phyloP scores from a whole-genome alignment of 768 basidiomycete genomes.

The Lactarius akahatsu region DNA sequence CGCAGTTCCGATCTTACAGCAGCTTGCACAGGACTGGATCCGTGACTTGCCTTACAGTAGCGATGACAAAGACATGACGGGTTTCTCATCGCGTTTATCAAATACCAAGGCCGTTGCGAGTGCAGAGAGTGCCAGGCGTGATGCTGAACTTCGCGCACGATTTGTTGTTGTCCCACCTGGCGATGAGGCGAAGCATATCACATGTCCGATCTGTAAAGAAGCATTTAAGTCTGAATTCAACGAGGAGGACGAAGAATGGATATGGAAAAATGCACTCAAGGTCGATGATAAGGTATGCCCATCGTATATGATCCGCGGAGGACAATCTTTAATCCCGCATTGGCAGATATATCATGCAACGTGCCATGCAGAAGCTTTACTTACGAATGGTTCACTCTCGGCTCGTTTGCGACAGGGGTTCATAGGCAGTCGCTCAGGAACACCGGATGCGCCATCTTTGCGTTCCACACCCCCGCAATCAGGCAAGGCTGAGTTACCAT shows the following conservation, averaged over 20 bases:
- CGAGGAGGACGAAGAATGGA: conserved; percentile 98
- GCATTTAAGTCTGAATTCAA: conserved; percentile 84
- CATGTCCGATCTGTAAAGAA: conserved; percentile 98
- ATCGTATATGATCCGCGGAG: not conserved
- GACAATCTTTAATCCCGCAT: conserved; percentile 6
- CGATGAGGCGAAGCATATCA: conserved; percentile 77
- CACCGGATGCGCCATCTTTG: conserved; percentile 56
- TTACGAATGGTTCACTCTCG: conserved; percentile 55
- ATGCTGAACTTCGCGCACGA: conserved; percentile 69
- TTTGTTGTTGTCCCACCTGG: conserved; percentile 89
- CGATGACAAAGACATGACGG: conserved; percentile 66
- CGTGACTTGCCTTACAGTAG: conserved; percentile 57
- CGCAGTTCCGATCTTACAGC: not conserved
- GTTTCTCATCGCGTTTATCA: conserved; percentile 48
- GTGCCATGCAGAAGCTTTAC: conserved; percentile 79
- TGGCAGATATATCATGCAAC: conserved; percentile 89
- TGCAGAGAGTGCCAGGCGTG: conserved; percentile 68
- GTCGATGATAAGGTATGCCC: conserved; percentile 77
- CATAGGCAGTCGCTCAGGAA: conserved; percentile 67
- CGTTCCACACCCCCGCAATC: conserved; percentile 42
- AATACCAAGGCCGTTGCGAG: conserved; percentile 59
- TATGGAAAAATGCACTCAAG: conserved; percentile 89
- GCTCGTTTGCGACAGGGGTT: conserved; percentile 63
- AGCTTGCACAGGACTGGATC: conserved; percentile 75
- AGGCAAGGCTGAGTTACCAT: conserved; percentile 41